A percentile compares a stretch with the other conserved stretches of the same genome.
These are phyloP conservation scores for Mycena citricolor DNA, from an alignment of 1,284 basidiomycete genomes.

Conservation along the genomic window DNA sequence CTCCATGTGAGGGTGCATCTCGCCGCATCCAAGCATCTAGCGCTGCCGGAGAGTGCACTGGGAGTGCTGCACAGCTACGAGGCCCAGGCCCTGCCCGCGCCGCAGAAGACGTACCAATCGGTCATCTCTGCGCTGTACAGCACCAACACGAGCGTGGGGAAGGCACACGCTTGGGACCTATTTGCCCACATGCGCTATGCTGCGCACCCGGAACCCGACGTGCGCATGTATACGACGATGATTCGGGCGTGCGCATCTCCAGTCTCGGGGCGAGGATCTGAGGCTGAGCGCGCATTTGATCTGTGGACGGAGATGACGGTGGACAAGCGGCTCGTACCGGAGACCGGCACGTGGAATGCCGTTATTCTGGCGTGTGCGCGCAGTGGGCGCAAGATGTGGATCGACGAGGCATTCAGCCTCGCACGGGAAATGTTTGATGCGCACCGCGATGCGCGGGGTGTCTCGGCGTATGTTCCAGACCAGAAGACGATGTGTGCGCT, in stretches of 20 bases:
- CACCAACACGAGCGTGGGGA: conserved; percentile 46
- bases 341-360: conserved; percentile 75
- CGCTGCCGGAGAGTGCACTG: conserved; percentile 57
- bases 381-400: conserved; percentile 59
- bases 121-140: conserved; percentile 62
- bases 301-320: conserved; percentile 91
- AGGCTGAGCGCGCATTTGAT: conserved; percentile 91
- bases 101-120: conserved; percentile 65
- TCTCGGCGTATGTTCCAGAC: conserved; percentile 62
- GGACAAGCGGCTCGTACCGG: conserved; percentile 63
- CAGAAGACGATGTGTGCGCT: conserved; percentile 77
- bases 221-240: conserved; percentile 80
- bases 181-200: conserved; percentile 96
- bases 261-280: conserved; percentile 47
- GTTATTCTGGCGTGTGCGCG: conserved; percentile 77
- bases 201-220: conserved; percentile 82
- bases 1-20: conserved; percentile 67
- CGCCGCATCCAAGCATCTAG: conserved; percentile 37
- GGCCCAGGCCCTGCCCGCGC: conserved; percentile 51
- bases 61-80: conserved; percentile 67
- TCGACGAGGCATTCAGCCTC: conserved; percentile 77
- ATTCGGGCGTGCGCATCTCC: conserved; percentile 79
- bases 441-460: conserved; percentile 62
- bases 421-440: conserved; percentile 81
- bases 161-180: conserved; percentile 87